Base-by-base conservation (phyloP, 2,329 filamentous ascomycete species). In the Fusarium paranaense region DNA sequence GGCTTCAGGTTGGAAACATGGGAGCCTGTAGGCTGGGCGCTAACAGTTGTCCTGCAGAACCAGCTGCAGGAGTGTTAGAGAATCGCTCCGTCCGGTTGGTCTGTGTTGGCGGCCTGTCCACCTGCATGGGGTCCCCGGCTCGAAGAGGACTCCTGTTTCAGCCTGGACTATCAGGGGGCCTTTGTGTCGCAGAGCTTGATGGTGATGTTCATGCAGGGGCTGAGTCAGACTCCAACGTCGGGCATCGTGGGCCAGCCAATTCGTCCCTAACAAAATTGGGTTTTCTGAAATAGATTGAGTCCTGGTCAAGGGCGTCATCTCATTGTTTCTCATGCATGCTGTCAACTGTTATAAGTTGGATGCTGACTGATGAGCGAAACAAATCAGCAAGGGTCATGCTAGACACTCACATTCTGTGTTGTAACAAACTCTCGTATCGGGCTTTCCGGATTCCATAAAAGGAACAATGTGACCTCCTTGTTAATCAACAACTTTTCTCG, bases 111-210 rank as follows among this genome's bases (percentile, higher is more conserved):
- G 27, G 6, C 45, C 52, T 60, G 27, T 60, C 16, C 33, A 56
- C 32, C 18, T 42, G 61, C 64, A 72, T 42, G 72, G 71, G n/a
- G 30, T n/a, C 67, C 67, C 57, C 56, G 52, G 69, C 64, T 74
- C 69, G 27, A 59, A 52, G 42, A 54, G 37, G 59, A 56, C 64
- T 74, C 65, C 69, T 75, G 72, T 74, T 74, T 74, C 72, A 74
- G 72, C 65, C 59, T 20, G 45, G 47, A 20, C 47, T 54, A 33
- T 30, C 47, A 54, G 47, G 47, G 64, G 59, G 35, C 18, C 42
- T 62, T 60, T 35, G 59, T 69, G 72, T 75, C 65, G 72, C 69
- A 71, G 62, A 66, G 65, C 56, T 62, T 52, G 66, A 66, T 70
- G 40, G 72, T 45, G 56, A 72, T 35, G 25, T 69, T 60, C 52